Percentiles rank a stretch among this genome's conserved stretches.
These are phyloP conservation scores for Triticum turgidum DNA, from an alignment of 176 grass and related monocot genomes.

Conservation along the genomic window DNA sequence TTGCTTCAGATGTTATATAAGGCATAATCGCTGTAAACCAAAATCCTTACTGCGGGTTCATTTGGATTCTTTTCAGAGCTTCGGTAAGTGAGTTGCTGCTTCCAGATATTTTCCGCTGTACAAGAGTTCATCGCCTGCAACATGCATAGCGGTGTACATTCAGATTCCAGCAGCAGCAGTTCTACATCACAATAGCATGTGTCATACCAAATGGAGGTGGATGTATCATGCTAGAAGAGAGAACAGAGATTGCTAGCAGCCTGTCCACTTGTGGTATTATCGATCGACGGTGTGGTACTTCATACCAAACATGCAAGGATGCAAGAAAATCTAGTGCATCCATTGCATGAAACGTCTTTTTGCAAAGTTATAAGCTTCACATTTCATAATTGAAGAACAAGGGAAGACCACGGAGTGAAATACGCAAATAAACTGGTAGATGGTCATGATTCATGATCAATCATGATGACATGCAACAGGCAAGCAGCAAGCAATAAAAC, in stretches of 20 bases:
- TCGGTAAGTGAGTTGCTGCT: slow-evolving; percentile 44
- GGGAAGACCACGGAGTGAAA: background rate
- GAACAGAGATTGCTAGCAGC: background rate
- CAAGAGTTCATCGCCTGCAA: slow-evolving; percentile 53
- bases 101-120: slow-evolving; percentile 48
- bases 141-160: background rate
- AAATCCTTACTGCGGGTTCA: slow-evolving; percentile 46
- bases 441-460: background rate
- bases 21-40: background rate
- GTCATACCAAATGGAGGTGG: background rate
- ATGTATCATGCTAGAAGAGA: slow-evolving; percentile 8
- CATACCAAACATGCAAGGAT: background rate
- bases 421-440: too few relatives aligned
- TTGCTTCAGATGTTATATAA: background rate
- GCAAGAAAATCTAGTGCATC: background rate
- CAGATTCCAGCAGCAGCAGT: background rate
- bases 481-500: background rate
- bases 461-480: background rate
- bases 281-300: background rate
- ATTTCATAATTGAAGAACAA: background rate
- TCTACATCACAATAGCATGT: background rate
- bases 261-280: background rate
- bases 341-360: background rate
- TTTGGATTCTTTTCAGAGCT: slow-evolving; percentile 45
- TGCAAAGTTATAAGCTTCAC: background rate